Conservation (phyloP, 1,139 yeast genomes). For the Torulaspora pretoriensis region DNA sequence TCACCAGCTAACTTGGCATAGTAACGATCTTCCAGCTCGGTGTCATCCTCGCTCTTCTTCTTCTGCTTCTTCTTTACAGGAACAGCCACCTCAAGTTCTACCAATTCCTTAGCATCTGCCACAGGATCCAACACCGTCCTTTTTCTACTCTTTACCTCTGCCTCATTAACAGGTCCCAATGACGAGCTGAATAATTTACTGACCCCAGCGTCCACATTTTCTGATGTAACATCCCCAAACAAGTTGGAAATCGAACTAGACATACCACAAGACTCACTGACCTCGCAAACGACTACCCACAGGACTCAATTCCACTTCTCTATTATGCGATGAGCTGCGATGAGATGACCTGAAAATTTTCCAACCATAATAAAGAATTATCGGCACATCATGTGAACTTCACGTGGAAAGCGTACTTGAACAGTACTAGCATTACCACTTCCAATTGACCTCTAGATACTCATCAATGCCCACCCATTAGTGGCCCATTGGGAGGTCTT, state of each 20-base stretch:
- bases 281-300: conserved; percentile 4
- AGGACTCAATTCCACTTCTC: background rate
- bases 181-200: conserved; percentile 26
- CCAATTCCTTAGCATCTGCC: conserved; percentile 6
- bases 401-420: background rate
- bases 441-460: background rate
- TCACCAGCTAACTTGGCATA: conserved; percentile 41
- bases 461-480: too few relatives aligned
- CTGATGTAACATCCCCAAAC: conserved; percentile 37
- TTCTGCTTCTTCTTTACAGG: conserved; percentile 29
- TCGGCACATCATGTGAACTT: background rate
- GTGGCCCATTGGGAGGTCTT: background rate
- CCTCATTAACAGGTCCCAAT: conserved; percentile 26
- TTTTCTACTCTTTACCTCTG: conserved; percentile 25
- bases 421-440: background rate
- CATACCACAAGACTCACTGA: conserved; percentile 32
- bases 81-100: conserved; percentile 5
- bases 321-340: conserved; percentile 20
- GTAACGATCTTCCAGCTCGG: conserved; percentile 48
- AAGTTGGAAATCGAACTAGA: conserved; percentile 42
- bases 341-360: conserved; percentile 23
- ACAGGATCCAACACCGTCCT: conserved; percentile 26
- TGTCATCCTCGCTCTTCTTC: conserved; percentile 39
- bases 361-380: conserved; percentile 1
- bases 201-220: conserved; percentile 25